Percentiles rank a stretch among this genome's conserved stretches.
These are phyloP conservation scores for Aspergillus tubingensis DNA, from an alignment of 2,329 filamentous ascomycete species.

Conservation along the genomic window DNA sequence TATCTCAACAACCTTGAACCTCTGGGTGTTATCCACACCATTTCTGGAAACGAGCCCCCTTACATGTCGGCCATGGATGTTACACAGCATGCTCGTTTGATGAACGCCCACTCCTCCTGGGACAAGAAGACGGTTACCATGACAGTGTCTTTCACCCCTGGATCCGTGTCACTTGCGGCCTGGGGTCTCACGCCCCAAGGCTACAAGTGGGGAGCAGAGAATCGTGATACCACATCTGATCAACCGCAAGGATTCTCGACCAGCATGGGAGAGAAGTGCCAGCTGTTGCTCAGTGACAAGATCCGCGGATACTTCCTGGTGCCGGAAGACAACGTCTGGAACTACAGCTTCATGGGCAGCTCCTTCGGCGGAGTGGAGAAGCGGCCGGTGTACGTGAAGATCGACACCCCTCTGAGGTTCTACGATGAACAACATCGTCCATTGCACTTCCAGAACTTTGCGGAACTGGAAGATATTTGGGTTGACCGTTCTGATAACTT, in stretches of 20 bases:
- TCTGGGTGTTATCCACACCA: conserved; percentile 91
- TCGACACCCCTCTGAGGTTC: conserved; percentile 86
- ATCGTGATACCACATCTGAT: conserved; percentile 89
- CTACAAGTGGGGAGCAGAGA: conserved; percentile 96
- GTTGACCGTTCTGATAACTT: conserved; percentile 93
- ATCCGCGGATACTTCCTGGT: conserved; percentile 96
- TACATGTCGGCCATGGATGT: conserved; percentile 97
- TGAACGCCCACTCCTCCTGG: conserved; percentile 78
- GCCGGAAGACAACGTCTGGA: conserved; percentile 87
- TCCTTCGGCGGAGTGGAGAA: conserved; percentile 87
- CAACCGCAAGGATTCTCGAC: conserved; percentile 93
- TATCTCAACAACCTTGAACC: conserved; percentile 85
- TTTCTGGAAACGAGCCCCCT: conserved; percentile 88
- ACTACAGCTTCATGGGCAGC: conserved; percentile 97
- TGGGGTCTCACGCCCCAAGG: conserved; percentile 91
- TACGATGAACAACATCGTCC: conserved; percentile 92
- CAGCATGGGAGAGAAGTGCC: conserved; percentile 91
- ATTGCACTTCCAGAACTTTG: conserved; percentile 95
- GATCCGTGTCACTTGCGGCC: conserved; percentile 89
- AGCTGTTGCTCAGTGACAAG: conserved; percentile 87
- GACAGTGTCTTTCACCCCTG: conserved; percentile 93
- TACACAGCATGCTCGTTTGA: conserved; percentile 87
- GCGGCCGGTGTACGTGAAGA: conserved; percentile 85
- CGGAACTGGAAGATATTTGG: conserved; percentile 94
- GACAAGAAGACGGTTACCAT: conserved; percentile 92